A percentile compares a stretch with the other conserved stretches of the same genome.
These are phyloP conservation scores for Fraxinus pennsylvanica DNA, from an alignment of 257 asterid species.

Conservation along the genomic window DNA sequence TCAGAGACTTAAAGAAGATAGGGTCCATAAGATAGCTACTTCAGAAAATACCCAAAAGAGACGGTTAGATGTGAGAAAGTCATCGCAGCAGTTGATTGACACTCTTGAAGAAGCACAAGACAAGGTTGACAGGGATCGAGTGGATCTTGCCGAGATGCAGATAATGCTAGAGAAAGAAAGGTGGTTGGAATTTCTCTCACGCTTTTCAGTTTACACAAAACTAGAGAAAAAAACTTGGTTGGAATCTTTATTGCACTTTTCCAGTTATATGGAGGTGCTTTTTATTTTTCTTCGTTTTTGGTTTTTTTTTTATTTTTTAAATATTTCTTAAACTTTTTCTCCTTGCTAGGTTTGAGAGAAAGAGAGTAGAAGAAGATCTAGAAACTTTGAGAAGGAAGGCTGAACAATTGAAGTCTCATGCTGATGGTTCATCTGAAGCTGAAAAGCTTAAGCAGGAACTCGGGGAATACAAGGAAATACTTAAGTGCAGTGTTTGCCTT, in stretches of 20 bases:
- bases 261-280: neutral
- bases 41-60: slow-evolving; percentile 65
- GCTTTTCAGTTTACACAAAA: slow-evolving; percentile 7
- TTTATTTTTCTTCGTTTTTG: neutral
- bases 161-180: slow-evolving; percentile 89
- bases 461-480: slow-evolving; percentile 81
- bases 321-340: neutral
- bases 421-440: slow-evolving; percentile 63
- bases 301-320: neutral
- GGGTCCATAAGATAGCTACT: slow-evolving; percentile 49
- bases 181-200: slow-evolving; percentile 34
- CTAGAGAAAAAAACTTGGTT: neutral
- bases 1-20: slow-evolving; percentile 70
- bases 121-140: slow-evolving; percentile 63
- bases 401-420: slow-evolving; percentile 50
- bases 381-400: slow-evolving; percentile 70
- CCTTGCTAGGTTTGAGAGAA: slow-evolving; percentile 66
- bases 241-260: neutral
- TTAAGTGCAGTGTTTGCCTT: slow-evolving; percentile 85
- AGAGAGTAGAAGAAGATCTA: slow-evolving; percentile 82
- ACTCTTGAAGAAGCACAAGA: slow-evolving; percentile 71
- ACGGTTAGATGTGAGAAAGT: slow-evolving; percentile 57
- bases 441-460: slow-evolving; percentile 85
- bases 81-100: slow-evolving; percentile 53
- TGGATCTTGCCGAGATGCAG: slow-evolving; percentile 66